These are phyloP conservation scores for Flaveria trinervia DNA, from an alignment of 129 eudicot species.

Conservation along the genomic window DNA sequence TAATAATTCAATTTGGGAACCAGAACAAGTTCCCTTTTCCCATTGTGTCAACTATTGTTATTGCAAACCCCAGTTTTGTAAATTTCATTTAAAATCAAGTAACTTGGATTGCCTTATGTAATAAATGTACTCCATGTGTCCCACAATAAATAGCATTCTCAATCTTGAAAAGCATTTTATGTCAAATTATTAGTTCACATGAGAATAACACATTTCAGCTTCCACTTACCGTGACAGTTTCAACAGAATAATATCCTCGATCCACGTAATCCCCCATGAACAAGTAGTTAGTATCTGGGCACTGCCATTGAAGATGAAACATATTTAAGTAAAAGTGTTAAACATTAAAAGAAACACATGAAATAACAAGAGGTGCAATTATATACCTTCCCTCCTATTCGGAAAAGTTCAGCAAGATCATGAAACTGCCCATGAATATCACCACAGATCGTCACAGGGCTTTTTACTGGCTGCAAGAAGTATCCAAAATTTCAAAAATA, in stretches of 20 bases:
- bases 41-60: background rate
- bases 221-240: conserved; percentile 75
- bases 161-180: background rate
- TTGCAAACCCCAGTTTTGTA: background rate
- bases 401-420: conserved; percentile 82
- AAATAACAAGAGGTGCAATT: background rate
- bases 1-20: background rate
- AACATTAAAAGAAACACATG: background rate
- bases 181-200: conserved; percentile 1
- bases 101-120: background rate
- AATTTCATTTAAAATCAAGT: background rate
- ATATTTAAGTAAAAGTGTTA: background rate
- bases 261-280: conserved; percentile 95
- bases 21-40: background rate
- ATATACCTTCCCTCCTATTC: conserved; percentile 80
- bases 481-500: background rate
- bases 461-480: conserved; percentile 72
- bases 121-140: conserved; percentile 7
- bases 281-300: conserved; percentile 90
- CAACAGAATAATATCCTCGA: conserved; percentile 83
- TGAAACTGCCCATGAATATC: conserved; percentile 90
- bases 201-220: conserved; percentile 5
- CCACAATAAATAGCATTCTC: background rate
- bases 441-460: conserved; percentile 88
- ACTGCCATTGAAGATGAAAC: conserved; percentile 47